phyloP scores from a whole-genome alignment of 768 basidiomycete genomes.

The Boletus tylopilopsis region DNA sequence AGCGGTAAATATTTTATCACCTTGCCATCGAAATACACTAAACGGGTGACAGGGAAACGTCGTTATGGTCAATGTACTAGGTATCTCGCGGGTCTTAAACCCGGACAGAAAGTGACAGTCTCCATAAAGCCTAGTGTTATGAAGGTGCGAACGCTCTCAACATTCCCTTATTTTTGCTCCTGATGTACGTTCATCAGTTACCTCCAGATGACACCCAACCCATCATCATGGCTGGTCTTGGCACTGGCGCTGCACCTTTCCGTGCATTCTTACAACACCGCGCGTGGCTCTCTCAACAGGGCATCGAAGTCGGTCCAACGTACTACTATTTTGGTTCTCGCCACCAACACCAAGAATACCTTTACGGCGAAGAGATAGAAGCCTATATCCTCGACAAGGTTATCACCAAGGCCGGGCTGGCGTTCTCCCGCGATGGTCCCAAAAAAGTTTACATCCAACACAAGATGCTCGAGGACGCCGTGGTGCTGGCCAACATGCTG shows the following conservation, averaged over 20 bases:
- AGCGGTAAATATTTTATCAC: slow-evolving; percentile 50
- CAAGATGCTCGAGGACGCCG: slow-evolving; percentile 92
- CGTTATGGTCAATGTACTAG: slow-evolving; percentile 95
- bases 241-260: slow-evolving; percentile 98
- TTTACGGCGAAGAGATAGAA: slow-evolving; percentile 96
- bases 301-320: slow-evolving; percentile 81
- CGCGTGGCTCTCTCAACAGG: slow-evolving; percentile 73
- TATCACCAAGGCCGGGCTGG: slow-evolving; percentile 87
- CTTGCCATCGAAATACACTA: neutral
- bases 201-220: slow-evolving; percentile 84
- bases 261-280: slow-evolving; percentile 98
- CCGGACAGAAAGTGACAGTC: slow-evolving; percentile 93
- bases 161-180: neutral
- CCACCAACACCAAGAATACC: slow-evolving; percentile 91
- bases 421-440: slow-evolving; percentile 91
- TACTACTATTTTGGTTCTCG: slow-evolving; percentile 99
- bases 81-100: slow-evolving; percentile 79
- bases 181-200: slow-evolving; percentile 44
- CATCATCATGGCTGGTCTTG: slow-evolving; percentile 97
- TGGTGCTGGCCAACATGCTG: slow-evolving; percentile 70
- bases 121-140: slow-evolving; percentile 99
- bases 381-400: slow-evolving; percentile 83
- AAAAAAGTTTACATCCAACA: slow-evolving; percentile 98
- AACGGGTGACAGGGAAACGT: slow-evolving; percentile 48
- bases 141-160: slow-evolving; percentile 59